Evolutionary conservation across 2,329 filamentous ascomycete species (phyloP), one percentile per base, ranked within the genome.

Genomic region (Aspergillus proliferans): DNA sequence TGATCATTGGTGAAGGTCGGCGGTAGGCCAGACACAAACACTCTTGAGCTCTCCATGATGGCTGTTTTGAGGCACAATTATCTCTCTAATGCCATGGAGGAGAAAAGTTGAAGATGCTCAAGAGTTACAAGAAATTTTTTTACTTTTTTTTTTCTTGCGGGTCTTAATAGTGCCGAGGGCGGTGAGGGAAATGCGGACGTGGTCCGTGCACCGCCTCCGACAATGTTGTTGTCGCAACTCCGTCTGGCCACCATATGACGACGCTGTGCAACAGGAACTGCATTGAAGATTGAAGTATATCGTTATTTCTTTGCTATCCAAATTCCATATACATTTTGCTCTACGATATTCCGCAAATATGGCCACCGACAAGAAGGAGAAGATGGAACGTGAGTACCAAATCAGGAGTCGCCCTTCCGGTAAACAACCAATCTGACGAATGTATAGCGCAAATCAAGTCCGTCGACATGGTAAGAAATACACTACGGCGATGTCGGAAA

Each of bases 401-500:
- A 24, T 34, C 39, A 24, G 39, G 14, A n/a, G 22, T 34, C 19
- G 40, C 38, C 40, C 46, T 41, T 15, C 45, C 22, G 33, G 39
- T 43, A 28, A 38, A 47, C 45, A 45, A 36, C 46, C 56, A 65
- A 59, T 59, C 41, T 45, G 26, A 19, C 41, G 22, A 46, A 41
- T 24, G 24, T 26, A 62, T 65, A 98, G 93, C 89, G 55, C 90
- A 95, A 75, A 85, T 98, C 73, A 98, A 98, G 79, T 95, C 91
- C 61, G 92, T 89, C 51, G 93, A 98, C 69, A 98, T 98, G 93
- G 93, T 97, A 80, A 71, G 77, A 45, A 42, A 47, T 30, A 22
- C 22, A 43, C 49, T 49, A 24, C 47, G 41, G 36, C 47, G 51
- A 50, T n/a, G 22, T 24, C 49, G 50, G 50, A 19, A 38, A 9